Conservation (phyloP, 1,284 basidiomycete species). For the Pseudozyma pruni region DNA sequence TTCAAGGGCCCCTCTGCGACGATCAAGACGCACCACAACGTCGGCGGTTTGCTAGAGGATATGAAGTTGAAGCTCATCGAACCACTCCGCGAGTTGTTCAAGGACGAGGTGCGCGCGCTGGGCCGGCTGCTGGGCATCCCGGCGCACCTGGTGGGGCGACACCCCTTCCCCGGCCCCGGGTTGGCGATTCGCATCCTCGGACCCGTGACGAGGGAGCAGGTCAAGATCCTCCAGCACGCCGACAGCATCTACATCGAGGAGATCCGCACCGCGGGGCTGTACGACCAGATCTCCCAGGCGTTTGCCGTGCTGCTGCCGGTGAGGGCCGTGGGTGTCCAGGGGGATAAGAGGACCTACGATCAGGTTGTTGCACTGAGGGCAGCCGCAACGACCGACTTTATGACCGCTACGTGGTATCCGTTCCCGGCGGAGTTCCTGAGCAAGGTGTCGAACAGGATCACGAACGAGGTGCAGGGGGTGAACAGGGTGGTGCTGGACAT, state of each 20-base stretch:
- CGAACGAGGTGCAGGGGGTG: slow-evolving; percentile 93
- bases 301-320: slow-evolving; percentile 98
- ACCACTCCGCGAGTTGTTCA: slow-evolving; percentile 96
- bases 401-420: slow-evolving; percentile 72
- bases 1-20: slow-evolving; percentile 99
- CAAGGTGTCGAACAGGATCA: slow-evolving; percentile 94
- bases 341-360: slow-evolving; percentile 95
- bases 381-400: slow-evolving; percentile 66
- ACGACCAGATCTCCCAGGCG: slow-evolving; percentile 94
- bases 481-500: slow-evolving; percentile 76
- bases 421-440: slow-evolving; percentile 93
- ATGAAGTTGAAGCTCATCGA: slow-evolving; percentile 99
- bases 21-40: slow-evolving; percentile 99
- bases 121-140: slow-evolving; percentile 92
- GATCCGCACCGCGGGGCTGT: slow-evolving; percentile 89
- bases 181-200: slow-evolving; percentile 99
- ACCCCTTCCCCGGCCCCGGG: slow-evolving; percentile 99
- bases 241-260: slow-evolving; percentile 98
- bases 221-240: slow-evolving; percentile 91
- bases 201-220: slow-evolving; percentile 90
- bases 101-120: slow-evolving; percentile 96
- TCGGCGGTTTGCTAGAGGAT: slow-evolving; percentile 92
- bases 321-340: slow-evolving; percentile 96
- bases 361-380: slow-evolving; percentile 74
- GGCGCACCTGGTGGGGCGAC: slow-evolving; percentile 89